Evolutionary conservation across 1,284 basidiomycete genomes (phyloP), one percentile per base, ranked within the genome.

Genomic region (Leccinum ponderosum): DNA sequence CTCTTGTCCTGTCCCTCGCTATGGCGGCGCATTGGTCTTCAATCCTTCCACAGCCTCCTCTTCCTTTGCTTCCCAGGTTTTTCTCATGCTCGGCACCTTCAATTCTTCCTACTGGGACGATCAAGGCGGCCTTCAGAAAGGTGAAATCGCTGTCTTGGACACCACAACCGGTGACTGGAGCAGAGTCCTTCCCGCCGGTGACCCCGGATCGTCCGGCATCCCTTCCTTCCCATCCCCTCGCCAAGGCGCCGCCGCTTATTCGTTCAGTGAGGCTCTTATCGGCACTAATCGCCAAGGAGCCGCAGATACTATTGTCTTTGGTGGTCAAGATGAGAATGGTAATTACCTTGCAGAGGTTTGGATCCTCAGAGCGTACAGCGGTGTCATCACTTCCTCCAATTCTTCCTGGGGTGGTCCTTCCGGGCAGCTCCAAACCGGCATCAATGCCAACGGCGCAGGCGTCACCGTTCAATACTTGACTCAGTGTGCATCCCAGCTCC

Each of bases 261-360:
- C 88, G 4, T 86, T 77, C 65, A 65, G 70, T 15, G 64, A 74
- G 55, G 79, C 82, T 2, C 78, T 92, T 8, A 86, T 90, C 14
- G 90, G 90, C 7, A 66, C 68, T 8, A 75, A 80, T 39, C 78
- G 81, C 22, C 72, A 69, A 35, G 67, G 69, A n/a, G 83, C 81
- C 35, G 80, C 89, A 27, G 91, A 93, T 69, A 89, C 84, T n/a
- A 81, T 93, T 53, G 83, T 93, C 11, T 93, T 90, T 67, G 91
- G 91, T 52, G 91, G 91, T 27, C 81, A 83, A 66, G 89, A 91
- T 71, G 76, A 78, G 37, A 71, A 77, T 57, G 91, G 91, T 17
- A 83, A 79, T 47, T 87, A 90, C 68, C 78, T 91, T 3, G 81
- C 83, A 50, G 91, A 93, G 56, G 69, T 93, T 8, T 93, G 91